Evolutionary conservation across 768 basidiomycete species (phyloP), one percentile per base, ranked within the genome.

Genomic region (Sporobolomyces phaffii): DNA sequence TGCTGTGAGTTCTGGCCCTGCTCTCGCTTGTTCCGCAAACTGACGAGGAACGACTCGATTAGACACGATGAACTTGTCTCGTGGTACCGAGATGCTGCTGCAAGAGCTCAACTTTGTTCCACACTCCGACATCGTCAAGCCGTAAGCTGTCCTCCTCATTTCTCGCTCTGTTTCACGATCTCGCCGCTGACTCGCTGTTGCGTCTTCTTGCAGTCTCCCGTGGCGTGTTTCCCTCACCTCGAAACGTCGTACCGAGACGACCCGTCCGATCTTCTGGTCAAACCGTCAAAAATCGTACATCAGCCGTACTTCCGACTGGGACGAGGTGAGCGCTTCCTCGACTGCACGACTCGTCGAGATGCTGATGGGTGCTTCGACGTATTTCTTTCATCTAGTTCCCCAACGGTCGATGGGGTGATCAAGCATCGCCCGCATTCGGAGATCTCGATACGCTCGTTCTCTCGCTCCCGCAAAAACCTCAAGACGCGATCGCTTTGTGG

Each of bases 211-310:
- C 52, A 68, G 67, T 43, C 79, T 99, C 29, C 96, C 96, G 2
- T 99, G 96, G 96, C 85, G 94, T 79, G 92, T 94, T 81, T 91
- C 86, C 24, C 88, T 98, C 72, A 98, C 94, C 3, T 91, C 93
- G 24, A 90, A 83, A 75, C 84, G 96, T 63, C 87, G 94, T 54
- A 82, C 85, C 70, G 96, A 99, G 79, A 87, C 84, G 52, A 98
- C 94, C 70, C 87, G 96, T 38, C 96, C 96, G 5, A 98, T 99
- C 76, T 98, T 98, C 81, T 98, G 94, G 93, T 91, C 96, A 17
- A 98, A 99, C 80, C 83, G 94, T 43, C 84, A 91, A 41, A 89
- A 92, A 76, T 96, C 92, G 1, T 98, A 98, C 77, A 81, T 98
- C 50, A 90, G 90, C 11, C 87, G 94, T 60, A 98, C 96, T 18